Evolutionary conservation across 495 filamentous ascomycete genomes (phyloP).

Genomic region (Daldinia concentrica): DNA sequence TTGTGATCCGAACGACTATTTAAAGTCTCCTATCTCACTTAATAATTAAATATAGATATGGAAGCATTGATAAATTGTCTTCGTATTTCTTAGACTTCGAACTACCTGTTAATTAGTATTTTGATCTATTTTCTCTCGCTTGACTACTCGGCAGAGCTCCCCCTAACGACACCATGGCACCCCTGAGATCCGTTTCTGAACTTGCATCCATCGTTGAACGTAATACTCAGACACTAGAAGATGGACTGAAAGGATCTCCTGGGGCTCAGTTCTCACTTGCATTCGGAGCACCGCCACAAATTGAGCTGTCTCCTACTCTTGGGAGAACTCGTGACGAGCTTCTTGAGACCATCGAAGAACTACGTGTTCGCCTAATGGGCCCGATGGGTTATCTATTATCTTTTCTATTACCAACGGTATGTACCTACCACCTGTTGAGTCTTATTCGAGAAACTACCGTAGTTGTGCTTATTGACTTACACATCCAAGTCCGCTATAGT

Average conservation of each 20-base stretch:
- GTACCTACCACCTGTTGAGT: neutral
- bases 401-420: constrained; percentile 23
- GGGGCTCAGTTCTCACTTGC: constrained; percentile 35
- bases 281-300: constrained; percentile 24
- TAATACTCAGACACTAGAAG: constrained; percentile 24
- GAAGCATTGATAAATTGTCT: neutral
- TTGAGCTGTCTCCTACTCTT: constrained; percentile 17
- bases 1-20: constrained; percentile 12
- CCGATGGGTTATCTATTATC: constrained; percentile 32
- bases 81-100: neutral
- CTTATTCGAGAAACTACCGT: neutral
- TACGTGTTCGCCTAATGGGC: constrained; percentile 32
- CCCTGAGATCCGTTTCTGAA: constrained; percentile 40
- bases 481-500: constrained; percentile 18
- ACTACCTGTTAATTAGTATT: neutral
- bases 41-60: neutral
- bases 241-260: constrained; percentile 33
- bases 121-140: neutral
- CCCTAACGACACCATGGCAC: constrained; percentile 27
- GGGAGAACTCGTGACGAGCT: constrained; percentile 28
- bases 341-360: constrained; percentile 40
- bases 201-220: constrained; percentile 39
- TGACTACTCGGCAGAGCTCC: neutral
- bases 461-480: constrained; percentile 3
- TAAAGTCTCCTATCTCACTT: neutral